A percentile compares a stretch with the other conserved stretches of the same genome.
phyloP scores from a whole-genome alignment of 2,329 filamentous ascomycete genomes.

The Aspergillus clavatus region DNA sequence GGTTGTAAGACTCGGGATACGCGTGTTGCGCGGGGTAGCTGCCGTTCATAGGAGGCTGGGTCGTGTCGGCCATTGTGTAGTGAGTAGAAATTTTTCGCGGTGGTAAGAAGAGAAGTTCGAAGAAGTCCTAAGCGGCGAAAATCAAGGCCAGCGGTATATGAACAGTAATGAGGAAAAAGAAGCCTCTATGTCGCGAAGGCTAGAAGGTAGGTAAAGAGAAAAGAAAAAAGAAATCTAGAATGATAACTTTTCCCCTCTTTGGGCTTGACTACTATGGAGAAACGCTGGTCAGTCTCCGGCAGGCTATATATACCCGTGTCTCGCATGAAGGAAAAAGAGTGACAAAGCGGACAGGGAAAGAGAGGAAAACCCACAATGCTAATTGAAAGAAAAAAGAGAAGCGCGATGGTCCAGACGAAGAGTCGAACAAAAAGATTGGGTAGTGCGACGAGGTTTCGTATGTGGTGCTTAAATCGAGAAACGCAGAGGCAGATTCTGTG shows the following conservation, averaged over 20 bases:
- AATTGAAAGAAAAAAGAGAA: slow-evolving; percentile 21
- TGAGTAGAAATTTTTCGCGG: slow-evolving; percentile 12
- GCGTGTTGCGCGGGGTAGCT: slow-evolving; percentile 38
- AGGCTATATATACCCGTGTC: neutral
- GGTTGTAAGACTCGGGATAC: slow-evolving; percentile 36
- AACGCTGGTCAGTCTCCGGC: slow-evolving; percentile 1
- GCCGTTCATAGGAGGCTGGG: slow-evolving; percentile 40
- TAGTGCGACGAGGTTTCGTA: neutral
- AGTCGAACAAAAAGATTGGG: slow-evolving; percentile 12
- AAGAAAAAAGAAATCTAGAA: slow-evolving; percentile 7
- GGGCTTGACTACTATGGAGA: slow-evolving; percentile 2
- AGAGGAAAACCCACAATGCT: slow-evolving; percentile 26
- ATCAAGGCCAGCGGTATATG: neutral
- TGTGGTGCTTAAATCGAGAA: slow-evolving; percentile 18
- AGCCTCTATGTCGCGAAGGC: neutral
- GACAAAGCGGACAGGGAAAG: neutral
- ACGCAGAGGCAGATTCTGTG: slow-evolving; percentile 26
- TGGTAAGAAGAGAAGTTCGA: slow-evolving; percentile 3
- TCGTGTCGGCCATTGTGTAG: slow-evolving; percentile 38
- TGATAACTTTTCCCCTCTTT: slow-evolving; percentile 6
- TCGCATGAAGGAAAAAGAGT: neutral
- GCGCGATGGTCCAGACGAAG: slow-evolving; percentile 17
- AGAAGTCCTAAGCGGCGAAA: neutral
- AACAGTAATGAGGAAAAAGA: neutral
- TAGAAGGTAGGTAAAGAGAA: neutral